Conservation (phyloP, 2,329 filamentous ascomycete species). For the Setomelanomma holmii region DNA sequence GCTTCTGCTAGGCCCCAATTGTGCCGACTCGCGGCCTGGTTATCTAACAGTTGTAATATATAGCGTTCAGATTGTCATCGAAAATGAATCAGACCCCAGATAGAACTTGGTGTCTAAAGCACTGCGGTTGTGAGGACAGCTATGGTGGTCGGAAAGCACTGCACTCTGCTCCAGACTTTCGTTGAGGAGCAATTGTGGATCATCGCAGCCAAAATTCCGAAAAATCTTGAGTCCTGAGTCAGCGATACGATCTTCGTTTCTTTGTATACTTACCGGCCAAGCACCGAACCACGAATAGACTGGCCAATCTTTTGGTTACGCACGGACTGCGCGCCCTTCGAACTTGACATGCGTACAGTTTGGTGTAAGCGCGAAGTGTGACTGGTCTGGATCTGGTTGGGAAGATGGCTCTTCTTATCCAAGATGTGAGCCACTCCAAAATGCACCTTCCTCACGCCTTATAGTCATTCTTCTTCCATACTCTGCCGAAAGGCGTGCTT, state of each 20-base stretch:
- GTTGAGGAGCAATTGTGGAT: too few relatives aligned
- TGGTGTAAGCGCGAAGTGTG: not conserved
- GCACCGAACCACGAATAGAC: not conserved
- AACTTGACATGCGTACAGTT: conserved; percentile 5
- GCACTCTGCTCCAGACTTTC: too few relatives aligned
- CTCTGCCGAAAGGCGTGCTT: conserved; percentile 23
- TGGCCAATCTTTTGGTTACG: conserved; percentile 11
- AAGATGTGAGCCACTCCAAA: not conserved
- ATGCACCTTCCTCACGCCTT: conserved; percentile 22
- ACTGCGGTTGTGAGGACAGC: too few relatives aligned
- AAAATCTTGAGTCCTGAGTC: not conserved
- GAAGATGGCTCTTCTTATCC: conserved; percentile 2
- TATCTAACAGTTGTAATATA: not conserved
- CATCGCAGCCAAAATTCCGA: too few relatives aligned
- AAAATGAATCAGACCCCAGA: too few relatives aligned
- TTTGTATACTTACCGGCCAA: not conserved
- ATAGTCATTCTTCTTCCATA: conserved; percentile 16
- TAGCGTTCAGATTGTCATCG: too few relatives aligned
- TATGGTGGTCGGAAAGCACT: too few relatives aligned
- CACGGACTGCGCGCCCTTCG: conserved; percentile 26
- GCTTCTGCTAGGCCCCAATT: conserved; percentile 7
- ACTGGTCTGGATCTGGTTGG: conserved; percentile 5
- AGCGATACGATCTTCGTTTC: not conserved
- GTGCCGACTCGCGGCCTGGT: not conserved
- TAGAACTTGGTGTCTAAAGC: too few relatives aligned